phyloP scores from a whole-genome alignment of 1,284 basidiomycete species.

The Cutaneotrichosporon sp. region DNA sequence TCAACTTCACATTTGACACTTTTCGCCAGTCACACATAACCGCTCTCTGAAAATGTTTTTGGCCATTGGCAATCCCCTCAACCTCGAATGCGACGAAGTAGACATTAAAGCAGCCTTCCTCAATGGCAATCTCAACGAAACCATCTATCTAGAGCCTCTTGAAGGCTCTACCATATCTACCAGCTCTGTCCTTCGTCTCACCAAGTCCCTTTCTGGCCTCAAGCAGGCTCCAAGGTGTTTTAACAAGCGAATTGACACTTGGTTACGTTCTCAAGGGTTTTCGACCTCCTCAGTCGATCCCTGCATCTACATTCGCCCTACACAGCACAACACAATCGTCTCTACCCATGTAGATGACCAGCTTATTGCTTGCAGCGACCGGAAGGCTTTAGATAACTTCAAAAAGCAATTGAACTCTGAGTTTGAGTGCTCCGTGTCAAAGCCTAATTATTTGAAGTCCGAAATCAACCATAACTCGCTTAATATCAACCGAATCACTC shows the following conservation, averaged over 20 bases:
- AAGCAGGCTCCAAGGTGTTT: no score
- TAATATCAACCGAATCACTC: no score
- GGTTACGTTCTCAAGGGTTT: no score
- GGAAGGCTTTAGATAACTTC: constrained; percentile 15
- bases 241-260: no score
- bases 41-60: constrained; percentile 23
- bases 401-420: constrained; percentile 15
- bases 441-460: no score
- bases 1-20: no score
- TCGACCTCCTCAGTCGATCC: no score
- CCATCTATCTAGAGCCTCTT: not conserved
- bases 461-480: no score
- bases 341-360: constrained; percentile 28
- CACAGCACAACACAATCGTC: constrained; percentile 13
- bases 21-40: constrained; percentile 26
- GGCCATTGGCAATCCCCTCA: constrained; percentile 19
- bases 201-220: no score
- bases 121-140: not conserved
- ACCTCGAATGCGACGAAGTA: constrained; percentile 27
- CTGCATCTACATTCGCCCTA: no score
- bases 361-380: constrained; percentile 21
- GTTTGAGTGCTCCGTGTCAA: constrained; percentile 23
- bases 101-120: constrained; percentile 22
- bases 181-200: no score
- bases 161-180: no score